Percentiles rank a stretch among this genome's conserved stretches.
phyloP scores from a whole-genome alignment of 768 basidiomycete genomes.

The Lepiota venenata region DNA sequence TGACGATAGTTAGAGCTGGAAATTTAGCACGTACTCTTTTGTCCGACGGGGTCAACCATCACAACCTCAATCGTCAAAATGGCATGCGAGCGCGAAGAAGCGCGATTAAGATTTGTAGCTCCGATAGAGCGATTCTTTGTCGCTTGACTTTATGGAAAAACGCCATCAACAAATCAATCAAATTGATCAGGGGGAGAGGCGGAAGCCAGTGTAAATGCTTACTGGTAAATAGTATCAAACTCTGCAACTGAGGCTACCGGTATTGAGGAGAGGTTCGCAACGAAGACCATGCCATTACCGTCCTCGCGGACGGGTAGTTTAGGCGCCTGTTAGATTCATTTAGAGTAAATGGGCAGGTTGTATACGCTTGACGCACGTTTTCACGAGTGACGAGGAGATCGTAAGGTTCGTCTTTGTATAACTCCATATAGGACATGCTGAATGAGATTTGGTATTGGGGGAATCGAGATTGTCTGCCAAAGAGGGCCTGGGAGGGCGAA shows the following conservation, averaged over 20 bases:
- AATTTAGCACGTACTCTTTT: conserved; percentile 58
- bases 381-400: conserved; percentile 77
- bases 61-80: conserved; percentile 73
- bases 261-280: conserved; percentile 46
- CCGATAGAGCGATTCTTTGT: conserved; percentile 79
- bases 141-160: too few species aligned
- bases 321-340: too few species aligned
- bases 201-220: too few species aligned
- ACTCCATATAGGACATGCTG: conserved; percentile 79
- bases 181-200: too few species aligned
- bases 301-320: conserved; percentile 55
- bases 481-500: conserved; percentile 45
- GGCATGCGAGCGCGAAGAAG: conserved; percentile 87
- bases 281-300: conserved; percentile 50
- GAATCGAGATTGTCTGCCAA: conserved; percentile 41
- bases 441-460: conserved; percentile 42
- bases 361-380: too few species aligned
- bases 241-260: conserved; percentile 39
- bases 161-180: too few species aligned
- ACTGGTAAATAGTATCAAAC: conserved; percentile 49
- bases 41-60: conserved; percentile 47
- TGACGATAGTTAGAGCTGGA: too few species aligned
- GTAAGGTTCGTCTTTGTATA: conserved; percentile 89
- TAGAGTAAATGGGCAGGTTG: too few species aligned
- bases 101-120: conserved; percentile 78